These are phyloP conservation scores for Trametes cubensis DNA, from an alignment of 768 basidiomycete species.

Conservation along the genomic window DNA sequence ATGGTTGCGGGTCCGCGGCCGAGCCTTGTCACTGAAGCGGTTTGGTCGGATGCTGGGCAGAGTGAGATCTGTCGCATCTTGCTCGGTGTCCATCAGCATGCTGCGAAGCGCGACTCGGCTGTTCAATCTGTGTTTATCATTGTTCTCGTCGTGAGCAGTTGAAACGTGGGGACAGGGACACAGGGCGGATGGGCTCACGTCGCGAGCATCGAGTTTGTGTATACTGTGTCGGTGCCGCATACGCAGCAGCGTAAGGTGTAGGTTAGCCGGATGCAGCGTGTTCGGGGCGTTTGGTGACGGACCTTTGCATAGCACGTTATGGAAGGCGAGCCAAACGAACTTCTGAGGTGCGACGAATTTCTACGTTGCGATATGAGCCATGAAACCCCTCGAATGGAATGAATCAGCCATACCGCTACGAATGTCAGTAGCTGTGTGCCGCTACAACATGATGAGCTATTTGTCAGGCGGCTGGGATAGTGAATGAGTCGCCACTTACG, in stretches of 20 bases:
- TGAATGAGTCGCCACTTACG: not conserved
- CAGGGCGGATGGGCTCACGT: slow-evolving; percentile 6
- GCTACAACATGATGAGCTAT: not conserved
- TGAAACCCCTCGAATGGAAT: not conserved
- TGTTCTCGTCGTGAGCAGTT: not conserved
- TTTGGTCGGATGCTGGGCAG: too few species aligned
- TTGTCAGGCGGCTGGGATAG: not conserved
- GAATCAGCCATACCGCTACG: not conserved
- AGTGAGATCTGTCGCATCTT: too few species aligned
- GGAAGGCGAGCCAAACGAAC: slow-evolving; percentile 12
- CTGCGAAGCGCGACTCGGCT: too few species aligned
- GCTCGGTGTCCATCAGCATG: too few species aligned
- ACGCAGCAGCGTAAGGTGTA: too few species aligned
- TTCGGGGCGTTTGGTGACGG: not conserved
- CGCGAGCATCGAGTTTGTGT: slow-evolving; percentile 21
- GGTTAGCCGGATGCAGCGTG: too few species aligned
- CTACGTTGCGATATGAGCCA: not conserved
- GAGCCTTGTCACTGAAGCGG: too few species aligned
- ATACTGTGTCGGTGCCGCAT: not conserved
- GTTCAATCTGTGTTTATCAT: not conserved
- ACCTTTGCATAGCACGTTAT: slow-evolving; percentile 10
- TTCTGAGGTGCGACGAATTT: slow-evolving; percentile 7
- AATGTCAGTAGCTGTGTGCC: slow-evolving; percentile 4
- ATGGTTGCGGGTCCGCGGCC: too few species aligned
- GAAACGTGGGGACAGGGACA: too few species aligned